phyloP scores from a whole-genome alignment of 768 basidiomycete genomes.

The Lactifluus subvellereus region DNA sequence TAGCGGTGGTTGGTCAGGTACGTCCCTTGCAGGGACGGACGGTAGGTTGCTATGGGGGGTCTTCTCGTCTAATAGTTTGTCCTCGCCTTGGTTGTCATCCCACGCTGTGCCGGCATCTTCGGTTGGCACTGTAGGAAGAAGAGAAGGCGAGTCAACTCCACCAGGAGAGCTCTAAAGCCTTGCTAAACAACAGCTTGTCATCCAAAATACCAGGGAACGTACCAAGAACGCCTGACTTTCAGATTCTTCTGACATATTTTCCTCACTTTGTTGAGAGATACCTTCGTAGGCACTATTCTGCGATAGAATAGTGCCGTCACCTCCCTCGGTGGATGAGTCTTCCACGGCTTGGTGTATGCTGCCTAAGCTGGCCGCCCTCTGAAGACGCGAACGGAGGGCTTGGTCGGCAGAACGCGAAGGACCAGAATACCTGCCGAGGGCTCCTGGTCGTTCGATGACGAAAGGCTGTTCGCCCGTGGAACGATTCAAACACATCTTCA shows the following conservation, averaged over 20 bases:
- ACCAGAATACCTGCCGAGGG: slow-evolving; percentile 40
- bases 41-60: slow-evolving; percentile 49
- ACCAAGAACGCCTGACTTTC: slow-evolving; percentile 7
- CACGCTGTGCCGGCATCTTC: slow-evolving; percentile 55
- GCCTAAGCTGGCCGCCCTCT: slow-evolving; percentile 34
- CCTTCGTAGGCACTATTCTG: neutral
- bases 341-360: slow-evolving; percentile 8
- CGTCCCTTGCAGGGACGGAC: slow-evolving; percentile 38
- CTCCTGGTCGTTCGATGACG: slow-evolving; percentile 55
- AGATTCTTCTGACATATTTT: neutral
- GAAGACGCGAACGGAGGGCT: slow-evolving; percentile 28
- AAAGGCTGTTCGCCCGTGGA: slow-evolving; percentile 57
- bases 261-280: slow-evolving; percentile 1
- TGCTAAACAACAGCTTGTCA: neutral
- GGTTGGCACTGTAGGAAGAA: slow-evolving; percentile 40
- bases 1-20: slow-evolving; percentile 25
- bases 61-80: slow-evolving; percentile 45
- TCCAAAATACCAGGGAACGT: neutral
- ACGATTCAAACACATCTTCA: slow-evolving; percentile 73
- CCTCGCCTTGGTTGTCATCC: slow-evolving; percentile 44
- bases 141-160: slow-evolving; percentile 45
- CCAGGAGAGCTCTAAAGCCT: slow-evolving; percentile 24
- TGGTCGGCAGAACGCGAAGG: slow-evolving; percentile 45
- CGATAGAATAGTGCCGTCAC: neutral
- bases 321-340: slow-evolving; percentile 6